A percentile compares a stretch with the other conserved stretches of the same genome.
phyloP scores from a whole-genome alignment of 805 yeast genomes.

The Kazachstania kunashirensis region DNA sequence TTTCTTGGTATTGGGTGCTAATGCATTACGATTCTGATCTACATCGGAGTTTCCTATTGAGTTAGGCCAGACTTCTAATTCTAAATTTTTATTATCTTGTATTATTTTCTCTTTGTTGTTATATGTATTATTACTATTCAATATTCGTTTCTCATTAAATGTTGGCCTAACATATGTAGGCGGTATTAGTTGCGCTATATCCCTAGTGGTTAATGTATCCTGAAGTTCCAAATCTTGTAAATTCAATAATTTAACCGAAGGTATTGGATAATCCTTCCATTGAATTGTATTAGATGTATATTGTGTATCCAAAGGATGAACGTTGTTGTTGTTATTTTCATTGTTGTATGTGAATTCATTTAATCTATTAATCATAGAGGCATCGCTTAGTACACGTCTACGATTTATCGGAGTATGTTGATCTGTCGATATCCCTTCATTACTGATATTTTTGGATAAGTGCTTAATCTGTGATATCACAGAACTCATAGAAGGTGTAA shows the following conservation, averaged over 20 bases:
- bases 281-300: too few species aligned
- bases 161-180: conserved; percentile 19
- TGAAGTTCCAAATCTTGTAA: conserved; percentile 20
- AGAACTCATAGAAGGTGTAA: conserved; percentile 22
- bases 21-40: not conserved
- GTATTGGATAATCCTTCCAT: too few species aligned
- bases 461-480: conserved; percentile 18
- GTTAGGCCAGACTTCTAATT: conserved; percentile 25
- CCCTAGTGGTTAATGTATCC: conserved; percentile 9
- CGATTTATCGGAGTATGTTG: not conserved
- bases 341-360: too few species aligned
- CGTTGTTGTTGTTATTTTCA: too few species aligned
- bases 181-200: conserved; percentile 12
- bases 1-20: conserved; percentile 17
- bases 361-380: too few species aligned
- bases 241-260: conserved; percentile 11
- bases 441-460: too few species aligned
- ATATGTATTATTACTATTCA: too few species aligned
- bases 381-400: too few species aligned
- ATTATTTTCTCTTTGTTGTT: conserved; percentile 5
- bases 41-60: not conserved
- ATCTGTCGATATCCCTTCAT: not conserved
- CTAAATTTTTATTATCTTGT: conserved; percentile 6
- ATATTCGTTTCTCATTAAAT: not conserved
- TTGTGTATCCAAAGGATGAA: too few species aligned